Evolutionary conservation across 139 green algal species (phyloP), one percentile per base, ranked within the genome.

Genomic region (Coelastrella sp.): DNA sequence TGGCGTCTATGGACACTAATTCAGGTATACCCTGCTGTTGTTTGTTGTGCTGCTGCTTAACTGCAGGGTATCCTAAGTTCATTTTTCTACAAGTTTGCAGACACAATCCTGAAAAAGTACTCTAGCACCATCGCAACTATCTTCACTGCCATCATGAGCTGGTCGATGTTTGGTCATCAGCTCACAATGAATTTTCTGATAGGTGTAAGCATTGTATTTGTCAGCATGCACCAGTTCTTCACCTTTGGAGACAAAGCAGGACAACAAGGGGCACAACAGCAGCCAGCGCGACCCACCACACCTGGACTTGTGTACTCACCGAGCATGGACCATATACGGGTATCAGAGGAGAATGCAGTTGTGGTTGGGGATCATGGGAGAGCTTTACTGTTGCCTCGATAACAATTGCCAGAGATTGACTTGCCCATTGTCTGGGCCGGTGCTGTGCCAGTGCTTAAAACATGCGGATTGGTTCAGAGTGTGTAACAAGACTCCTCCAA

Each of bases 31-130:
- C 35, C 35, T 49, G 35, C 61, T 80, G n/a, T 35, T 59, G 12
- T 27, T 27, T 68, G 11, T 57, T 60, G 7, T 72, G 59, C 84
- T 14, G 19, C 83, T 82, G 65, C 24, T 66, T 35, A n/a, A 17
- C n/a, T 95, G 24, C 97, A 99, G 94, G 98, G 98, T 87, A 97
- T 99, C 35, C 94, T 99, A 57, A 96, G 94, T 0, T 97, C 93
- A 75, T 99, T 99, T 93, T 99, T 99, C 94, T 99, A 98, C 95
- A 99, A 99, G 93, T 99, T 97, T 89, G 97, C 98, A 22, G 98
- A 99, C 93, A 98, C 98, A 58, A 98, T 99, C 68, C 93, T 99
- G 49, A 99, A 99, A 73, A 99, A 99, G 94, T 99, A 99, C 90
- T 96, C 89, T 9, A 97, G 92, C 82, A 99, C 97, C 7, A 96